These are phyloP conservation scores for Penicillium cinerascens DNA, from an alignment of 495 filamentous ascomycete species.

Conservation along the genomic window DNA sequence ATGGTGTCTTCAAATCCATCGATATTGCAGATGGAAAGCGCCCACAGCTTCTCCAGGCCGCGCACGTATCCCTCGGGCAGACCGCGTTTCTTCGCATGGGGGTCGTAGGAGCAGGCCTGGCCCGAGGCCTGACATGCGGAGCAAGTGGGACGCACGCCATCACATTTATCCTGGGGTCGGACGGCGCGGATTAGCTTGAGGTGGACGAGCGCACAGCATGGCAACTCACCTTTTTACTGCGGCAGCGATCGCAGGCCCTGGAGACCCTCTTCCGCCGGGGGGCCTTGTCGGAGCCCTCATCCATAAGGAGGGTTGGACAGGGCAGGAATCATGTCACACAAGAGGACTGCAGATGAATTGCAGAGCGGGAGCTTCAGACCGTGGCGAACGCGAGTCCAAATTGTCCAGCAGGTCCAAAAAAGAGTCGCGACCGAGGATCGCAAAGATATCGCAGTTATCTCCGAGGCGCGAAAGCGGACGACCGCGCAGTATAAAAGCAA, in stretches of 20 bases:
- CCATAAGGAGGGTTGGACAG: conserved; percentile 37
- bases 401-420: not conserved
- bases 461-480: not conserved
- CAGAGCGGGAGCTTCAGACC: not conserved
- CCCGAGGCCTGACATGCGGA: conserved; percentile 59
- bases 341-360: not conserved
- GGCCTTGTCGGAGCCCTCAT: conserved; percentile 45
- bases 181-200: conserved; percentile 1
- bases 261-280: conserved; percentile 62
- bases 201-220: not conserved
- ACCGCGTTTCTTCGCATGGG: conserved; percentile 67
- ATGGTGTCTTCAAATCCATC: conserved; percentile 49
- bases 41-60: conserved; percentile 45
- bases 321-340: conserved; percentile 26
- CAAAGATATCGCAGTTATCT: not conserved
- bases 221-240: conserved; percentile 50
- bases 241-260: conserved; percentile 68
- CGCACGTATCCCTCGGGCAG: conserved; percentile 48
- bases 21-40: conserved; percentile 45
- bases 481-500: not conserved
- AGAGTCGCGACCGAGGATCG: not conserved
- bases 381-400: not conserved
- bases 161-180: conserved; percentile 58
- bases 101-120: conserved; percentile 63
- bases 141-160: conserved; percentile 61